A percentile compares a stretch with the other conserved stretches of the same genome.
Conservation (phyloP, 495 filamentous ascomycete species). For the Penicillium paxilli region DNA sequence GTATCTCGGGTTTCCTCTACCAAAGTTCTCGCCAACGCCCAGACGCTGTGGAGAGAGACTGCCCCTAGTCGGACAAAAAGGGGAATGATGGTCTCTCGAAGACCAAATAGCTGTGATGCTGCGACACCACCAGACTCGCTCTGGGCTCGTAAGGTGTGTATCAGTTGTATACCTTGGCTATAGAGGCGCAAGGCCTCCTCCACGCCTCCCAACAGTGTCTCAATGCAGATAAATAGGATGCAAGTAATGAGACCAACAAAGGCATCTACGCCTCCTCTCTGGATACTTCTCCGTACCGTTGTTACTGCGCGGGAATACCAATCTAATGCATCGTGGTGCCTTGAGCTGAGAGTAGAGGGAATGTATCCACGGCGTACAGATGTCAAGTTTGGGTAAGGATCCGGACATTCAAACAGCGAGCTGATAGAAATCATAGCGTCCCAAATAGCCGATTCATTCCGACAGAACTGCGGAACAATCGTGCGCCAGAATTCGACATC, state of each 20-base stretch:
- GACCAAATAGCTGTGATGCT: conserved; percentile 13
- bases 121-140: conserved; percentile 16
- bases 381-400: conserved; percentile 15
- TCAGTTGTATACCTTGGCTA: conserved; percentile 36
- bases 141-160: conserved; percentile 27
- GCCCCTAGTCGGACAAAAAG: conserved; percentile 37
- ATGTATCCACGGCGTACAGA: conserved; percentile 6
- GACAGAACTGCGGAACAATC: conserved; percentile 56
- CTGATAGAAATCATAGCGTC: conserved; percentile 58
- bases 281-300: conserved; percentile 48
- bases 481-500: conserved; percentile 58
- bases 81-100: conserved; percentile 38
- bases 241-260: conserved; percentile 52
- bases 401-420: conserved; percentile 48
- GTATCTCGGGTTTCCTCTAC: conserved; percentile 2
- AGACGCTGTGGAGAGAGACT: conserved; percentile 10
- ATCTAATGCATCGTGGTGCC: conserved; percentile 40
- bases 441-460: conserved; percentile 56
- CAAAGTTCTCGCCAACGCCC: conserved; percentile 11
- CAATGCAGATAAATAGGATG: conserved; percentile 59
- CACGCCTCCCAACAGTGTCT: conserved; percentile 45
- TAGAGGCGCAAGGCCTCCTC: conserved; percentile 35
- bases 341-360: conserved; percentile 32
- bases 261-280: conserved; percentile 26
- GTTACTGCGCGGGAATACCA: conserved; percentile 50